Conservation (phyloP, 331 rosid genomes). For the Quercus tomentella region DNA sequence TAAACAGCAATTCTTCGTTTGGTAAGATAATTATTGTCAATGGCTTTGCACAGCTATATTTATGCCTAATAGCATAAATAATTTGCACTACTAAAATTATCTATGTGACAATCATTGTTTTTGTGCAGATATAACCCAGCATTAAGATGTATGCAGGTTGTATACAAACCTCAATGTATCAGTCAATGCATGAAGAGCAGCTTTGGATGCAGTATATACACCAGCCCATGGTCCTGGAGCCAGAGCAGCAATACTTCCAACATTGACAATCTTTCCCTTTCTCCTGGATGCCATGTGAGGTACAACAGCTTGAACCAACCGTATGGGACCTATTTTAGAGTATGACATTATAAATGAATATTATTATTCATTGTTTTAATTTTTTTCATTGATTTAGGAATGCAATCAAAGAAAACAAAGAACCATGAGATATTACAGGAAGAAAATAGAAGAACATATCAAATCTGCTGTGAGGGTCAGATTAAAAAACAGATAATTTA, state of each 20-base stretch:
- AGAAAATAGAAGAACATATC: background rate
- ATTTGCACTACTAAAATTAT: background rate
- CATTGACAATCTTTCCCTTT: slow-evolving; percentile 75
- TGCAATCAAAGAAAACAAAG: background rate
- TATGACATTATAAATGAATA: slow-evolving; percentile 7
- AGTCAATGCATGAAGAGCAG: slow-evolving; percentile 69
- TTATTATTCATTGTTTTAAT: slow-evolving; percentile 31
- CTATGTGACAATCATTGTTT: background rate
- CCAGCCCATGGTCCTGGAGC: slow-evolving; percentile 86
- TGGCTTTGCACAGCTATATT: background rate
- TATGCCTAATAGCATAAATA: background rate
- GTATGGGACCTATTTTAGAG: slow-evolving; percentile 52
- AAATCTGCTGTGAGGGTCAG: background rate
- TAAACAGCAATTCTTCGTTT: background rate
- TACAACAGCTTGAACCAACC: slow-evolving; percentile 81
- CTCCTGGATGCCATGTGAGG: slow-evolving; percentile 82
- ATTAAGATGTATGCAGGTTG: background rate
- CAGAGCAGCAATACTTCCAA: slow-evolving; percentile 68
- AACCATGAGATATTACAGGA: background rate
- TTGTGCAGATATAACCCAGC: background rate
- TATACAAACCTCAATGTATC: slow-evolving; percentile 69
- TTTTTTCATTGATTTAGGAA: slow-evolving; percentile 21
- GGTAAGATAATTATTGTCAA: background rate
- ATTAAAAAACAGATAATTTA: background rate
- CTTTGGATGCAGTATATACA: slow-evolving; percentile 67